phyloP scores from a whole-genome alignment of 257 asterid genomes.

The Nicotiana attenuata region DNA sequence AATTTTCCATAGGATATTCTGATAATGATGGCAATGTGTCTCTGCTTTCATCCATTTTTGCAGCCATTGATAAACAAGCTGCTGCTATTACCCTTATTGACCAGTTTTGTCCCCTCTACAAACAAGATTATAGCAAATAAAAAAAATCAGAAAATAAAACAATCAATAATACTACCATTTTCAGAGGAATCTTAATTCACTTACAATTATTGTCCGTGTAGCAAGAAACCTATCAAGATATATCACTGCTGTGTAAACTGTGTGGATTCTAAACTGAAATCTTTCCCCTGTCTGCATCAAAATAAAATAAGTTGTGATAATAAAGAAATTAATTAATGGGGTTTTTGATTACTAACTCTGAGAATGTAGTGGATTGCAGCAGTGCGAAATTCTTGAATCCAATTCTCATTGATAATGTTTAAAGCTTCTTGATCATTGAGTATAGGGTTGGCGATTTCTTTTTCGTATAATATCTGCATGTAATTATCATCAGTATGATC shows the following conservation, averaged over 20 bases:
- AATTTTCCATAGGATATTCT: conserved; percentile 24
- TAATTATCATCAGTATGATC: conserved; percentile 28
- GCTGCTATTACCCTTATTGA: conserved; percentile 37
- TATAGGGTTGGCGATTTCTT: conserved; percentile 23
- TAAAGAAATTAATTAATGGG: not conserved
- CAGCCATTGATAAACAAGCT: conserved; percentile 61
- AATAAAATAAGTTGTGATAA: not conserved
- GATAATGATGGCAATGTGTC: conserved; percentile 30
- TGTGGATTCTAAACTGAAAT: conserved; percentile 41
- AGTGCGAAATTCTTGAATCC: conserved; percentile 42
- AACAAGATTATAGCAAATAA: not conserved
- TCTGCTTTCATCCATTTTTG: conserved; percentile 49
- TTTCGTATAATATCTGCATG: conserved; percentile 30
- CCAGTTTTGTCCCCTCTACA: conserved; percentile 35
- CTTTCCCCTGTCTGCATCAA: conserved; percentile 32
- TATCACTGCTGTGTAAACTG: conserved; percentile 44
- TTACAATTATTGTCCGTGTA: conserved; percentile 41
- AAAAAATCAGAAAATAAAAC: not conserved
- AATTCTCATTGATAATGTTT: not conserved
- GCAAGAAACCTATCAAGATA: conserved; percentile 57
- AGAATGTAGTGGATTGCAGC: conserved; percentile 47
- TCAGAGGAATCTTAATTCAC: not conserved
- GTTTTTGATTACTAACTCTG: conserved; percentile 15
- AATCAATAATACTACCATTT: not conserved
- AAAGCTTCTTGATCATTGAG: not conserved